Evolutionary conservation across 768 basidiomycete genomes (phyloP).

Genomic region (Psilocybe tampanensis): DNA sequence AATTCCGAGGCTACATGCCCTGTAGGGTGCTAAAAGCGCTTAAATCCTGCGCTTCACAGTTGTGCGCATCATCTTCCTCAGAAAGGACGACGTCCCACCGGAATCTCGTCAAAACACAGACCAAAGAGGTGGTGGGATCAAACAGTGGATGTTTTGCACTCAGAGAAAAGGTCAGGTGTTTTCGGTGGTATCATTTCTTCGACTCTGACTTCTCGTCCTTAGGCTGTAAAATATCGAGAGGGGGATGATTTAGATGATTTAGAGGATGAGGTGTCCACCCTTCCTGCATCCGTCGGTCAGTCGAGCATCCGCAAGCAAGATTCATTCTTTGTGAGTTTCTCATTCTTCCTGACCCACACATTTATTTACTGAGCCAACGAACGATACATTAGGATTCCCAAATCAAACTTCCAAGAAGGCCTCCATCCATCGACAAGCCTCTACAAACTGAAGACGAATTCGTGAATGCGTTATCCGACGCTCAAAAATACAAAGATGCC

Average conservation of each 20-base stretch:
- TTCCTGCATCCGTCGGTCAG: neutral
- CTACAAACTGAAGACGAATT: constrained; percentile 1
- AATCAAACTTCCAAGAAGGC: neutral
- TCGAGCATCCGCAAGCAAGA: neutral
- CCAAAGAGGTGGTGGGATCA: neutral
- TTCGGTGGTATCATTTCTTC: neutral
- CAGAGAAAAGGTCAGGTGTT: neutral
- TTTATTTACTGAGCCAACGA: neutral
- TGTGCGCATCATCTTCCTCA: neutral
- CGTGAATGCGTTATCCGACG: neutral
- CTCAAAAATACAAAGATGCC: constrained; percentile 4
- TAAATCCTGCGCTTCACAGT: neutral
- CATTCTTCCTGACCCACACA: neutral
- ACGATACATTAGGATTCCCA: neutral
- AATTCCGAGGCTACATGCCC: neutral
- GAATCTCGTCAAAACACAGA: neutral
- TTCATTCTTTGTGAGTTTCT: neutral
- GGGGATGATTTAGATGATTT: neutral
- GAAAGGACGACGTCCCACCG: neutral
- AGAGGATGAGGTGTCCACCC: neutral
- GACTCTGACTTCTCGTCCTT: neutral
- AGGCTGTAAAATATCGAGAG: neutral
- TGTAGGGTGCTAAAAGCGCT: neutral
- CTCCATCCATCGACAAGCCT: neutral
- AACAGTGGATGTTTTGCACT: neutral